Percentiles rank a stretch among this genome's conserved stretches.
phyloP scores from a whole-genome alignment of 345 rosid genomes.

The Barbarea vulgaris region DNA sequence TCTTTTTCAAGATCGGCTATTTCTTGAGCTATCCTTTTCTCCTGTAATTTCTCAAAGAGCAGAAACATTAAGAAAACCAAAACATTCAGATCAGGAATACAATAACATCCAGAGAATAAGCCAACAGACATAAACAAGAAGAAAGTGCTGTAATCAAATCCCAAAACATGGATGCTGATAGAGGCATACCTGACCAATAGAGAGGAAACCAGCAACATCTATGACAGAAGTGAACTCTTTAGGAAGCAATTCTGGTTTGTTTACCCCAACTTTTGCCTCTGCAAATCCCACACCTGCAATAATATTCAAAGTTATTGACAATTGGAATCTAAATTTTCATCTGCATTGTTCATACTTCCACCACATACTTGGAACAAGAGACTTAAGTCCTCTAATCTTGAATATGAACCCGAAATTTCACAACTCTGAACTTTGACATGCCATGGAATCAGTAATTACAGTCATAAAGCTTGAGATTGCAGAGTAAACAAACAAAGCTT shows the following conservation, averaged over 20 bases:
- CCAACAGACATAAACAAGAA: not conserved
- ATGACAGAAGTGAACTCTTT: slow-evolving; percentile 77
- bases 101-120: not conserved
- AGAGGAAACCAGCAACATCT: slow-evolving; percentile 91
- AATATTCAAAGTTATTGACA: not conserved
- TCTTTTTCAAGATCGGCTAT: slow-evolving; percentile 73
- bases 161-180: not conserved
- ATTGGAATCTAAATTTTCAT: not conserved
- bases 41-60: slow-evolving; percentile 49
- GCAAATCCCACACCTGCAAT: slow-evolving; percentile 58
- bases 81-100: not conserved
- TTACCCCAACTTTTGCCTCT: slow-evolving; percentile 81
- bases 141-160: not conserved
- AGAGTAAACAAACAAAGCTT: not conserved
- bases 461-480: not conserved
- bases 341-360: slow-evolving; percentile 10
- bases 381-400: not conserved
- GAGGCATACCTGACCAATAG: slow-evolving; percentile 72
- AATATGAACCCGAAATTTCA: not conserved
- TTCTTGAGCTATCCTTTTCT: slow-evolving; percentile 73
- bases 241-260: slow-evolving; percentile 93
- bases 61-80: not conserved
- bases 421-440: not conserved
- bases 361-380: not conserved
- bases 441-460: not conserved